Evolutionary conservation across 371 early-diverging fungal genomes (phyloP).

Genomic region (Mucor plumbeus): DNA sequence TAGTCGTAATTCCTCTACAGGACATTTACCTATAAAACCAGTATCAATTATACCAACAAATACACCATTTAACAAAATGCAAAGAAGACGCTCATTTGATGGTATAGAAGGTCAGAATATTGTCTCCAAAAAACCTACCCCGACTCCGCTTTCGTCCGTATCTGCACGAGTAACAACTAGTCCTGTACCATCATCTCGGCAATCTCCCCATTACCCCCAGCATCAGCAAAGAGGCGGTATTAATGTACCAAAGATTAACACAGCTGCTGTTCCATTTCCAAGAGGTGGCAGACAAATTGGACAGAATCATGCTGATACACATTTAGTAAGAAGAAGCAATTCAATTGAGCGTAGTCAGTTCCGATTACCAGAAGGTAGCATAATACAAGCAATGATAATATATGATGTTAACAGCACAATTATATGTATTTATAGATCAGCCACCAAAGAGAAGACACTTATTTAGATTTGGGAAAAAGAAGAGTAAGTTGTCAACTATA

Average conservation of each 20-base stretch:
- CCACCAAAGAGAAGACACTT: constrained; percentile 28
- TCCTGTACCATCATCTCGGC: constrained; percentile 16
- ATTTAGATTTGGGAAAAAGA: constrained; percentile 45
- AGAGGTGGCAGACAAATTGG: constrained; percentile 50
- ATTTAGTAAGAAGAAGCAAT: constrained; percentile 25
- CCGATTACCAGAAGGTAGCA: constrained; percentile 15
- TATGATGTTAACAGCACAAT: not conserved
- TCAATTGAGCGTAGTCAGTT: constrained; percentile 26
- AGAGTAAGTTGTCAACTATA: constrained; percentile 32
- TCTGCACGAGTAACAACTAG: constrained; percentile 28
- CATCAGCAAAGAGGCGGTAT: not conserved
- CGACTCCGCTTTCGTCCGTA: constrained; percentile 25
- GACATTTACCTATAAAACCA: constrained; percentile 25
- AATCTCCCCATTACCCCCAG: not conserved
- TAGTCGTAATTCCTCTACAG: constrained; percentile 39
- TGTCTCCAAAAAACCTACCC: constrained; percentile 5
- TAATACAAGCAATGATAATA: not conserved
- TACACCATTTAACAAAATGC: constrained; percentile 15
- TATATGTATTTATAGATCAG: constrained; percentile 18
- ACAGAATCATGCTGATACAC: not conserved
- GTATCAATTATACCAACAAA: constrained; percentile 14
- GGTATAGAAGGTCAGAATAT: constrained; percentile 15
- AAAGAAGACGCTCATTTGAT: constrained; percentile 46
- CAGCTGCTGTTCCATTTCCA: constrained; percentile 39
- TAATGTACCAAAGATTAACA: constrained; percentile 17